phyloP scores from a whole-genome alignment of 2,329 filamentous ascomycete species.

The Diaporthe sp. region DNA sequence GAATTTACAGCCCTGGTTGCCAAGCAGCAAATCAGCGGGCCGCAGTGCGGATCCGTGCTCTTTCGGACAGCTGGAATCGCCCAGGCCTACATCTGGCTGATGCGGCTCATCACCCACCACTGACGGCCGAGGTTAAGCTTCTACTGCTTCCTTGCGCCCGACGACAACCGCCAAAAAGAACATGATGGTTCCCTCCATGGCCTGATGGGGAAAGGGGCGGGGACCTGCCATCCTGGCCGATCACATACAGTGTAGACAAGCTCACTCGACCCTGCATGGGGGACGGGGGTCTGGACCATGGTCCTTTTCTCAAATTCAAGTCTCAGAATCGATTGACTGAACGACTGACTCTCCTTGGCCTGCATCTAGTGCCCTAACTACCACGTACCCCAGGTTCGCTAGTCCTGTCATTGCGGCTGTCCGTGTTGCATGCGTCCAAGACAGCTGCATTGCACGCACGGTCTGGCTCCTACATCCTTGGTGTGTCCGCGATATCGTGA shows the following conservation, averaged over 20 bases:
- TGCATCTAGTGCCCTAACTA: slow-evolving; percentile 1
- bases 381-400: slow-evolving; percentile 12
- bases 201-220: background rate
- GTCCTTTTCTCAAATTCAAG: slow-evolving; percentile 2
- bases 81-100: slow-evolving; percentile 12
- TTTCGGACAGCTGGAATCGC: slow-evolving; percentile 26
- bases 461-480: background rate
- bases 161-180: background rate
- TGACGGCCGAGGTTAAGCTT: slow-evolving; percentile 27
- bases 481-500: background rate
- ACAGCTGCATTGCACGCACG: background rate
- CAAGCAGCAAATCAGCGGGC: slow-evolving; percentile 17
- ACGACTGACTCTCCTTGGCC: background rate
- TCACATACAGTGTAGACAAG: background rate
- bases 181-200: background rate
- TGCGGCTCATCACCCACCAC: slow-evolving; percentile 9
- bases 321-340: slow-evolving; percentile 1
- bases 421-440: background rate
- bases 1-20: slow-evolving; percentile 4
- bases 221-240: background rate
- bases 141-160: slow-evolving; percentile 26
- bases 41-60: slow-evolving; percentile 30
- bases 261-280: background rate
- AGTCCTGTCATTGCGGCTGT: slow-evolving; percentile 16
- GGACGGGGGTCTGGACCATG: slow-evolving; percentile 1